Evolutionary conservation across 805 yeast genomes (phyloP).

Genomic region (Hanseniaspora meyeri): DNA sequence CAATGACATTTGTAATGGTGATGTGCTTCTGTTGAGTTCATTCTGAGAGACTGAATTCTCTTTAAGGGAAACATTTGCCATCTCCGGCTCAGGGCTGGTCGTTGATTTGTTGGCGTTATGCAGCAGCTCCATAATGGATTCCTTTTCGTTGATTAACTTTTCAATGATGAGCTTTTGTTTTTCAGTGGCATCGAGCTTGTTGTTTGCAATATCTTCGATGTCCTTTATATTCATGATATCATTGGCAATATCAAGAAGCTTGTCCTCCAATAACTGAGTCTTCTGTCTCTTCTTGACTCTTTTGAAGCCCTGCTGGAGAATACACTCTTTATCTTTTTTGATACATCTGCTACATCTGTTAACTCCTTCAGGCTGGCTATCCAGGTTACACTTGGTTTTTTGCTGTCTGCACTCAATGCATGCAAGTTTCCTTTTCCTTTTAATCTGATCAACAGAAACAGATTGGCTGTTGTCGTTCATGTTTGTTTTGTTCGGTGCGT

Average conservation of each 20-base stretch:
- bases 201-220: not conserved
- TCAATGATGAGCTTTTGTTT: slow-evolving; percentile 5
- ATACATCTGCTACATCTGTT: slow-evolving; percentile 60
- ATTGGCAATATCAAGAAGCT: slow-evolving; percentile 40
- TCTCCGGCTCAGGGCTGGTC: not conserved
- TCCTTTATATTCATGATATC: slow-evolving; percentile 9
- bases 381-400: slow-evolving; percentile 82
- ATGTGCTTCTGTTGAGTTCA: not conserved
- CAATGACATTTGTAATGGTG: not conserved
- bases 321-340: slow-evolving; percentile 57
- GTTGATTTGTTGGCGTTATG: slow-evolving; percentile 1
- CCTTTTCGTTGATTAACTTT: slow-evolving; percentile 6
- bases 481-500: not conserved
- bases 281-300: slow-evolving; percentile 81
- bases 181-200: not conserved
- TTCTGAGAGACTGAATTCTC: not conserved
- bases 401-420: slow-evolving; percentile 96
- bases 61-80: not conserved
- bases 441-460: not conserved
- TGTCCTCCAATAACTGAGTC: slow-evolving; percentile 70
- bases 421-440: slow-evolving; percentile 50
- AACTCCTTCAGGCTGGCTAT: slow-evolving; percentile 58
- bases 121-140: slow-evolving; percentile 8
- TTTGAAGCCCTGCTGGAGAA: slow-evolving; percentile 67
- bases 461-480: not conserved